A percentile compares a stretch with the other conserved stretches of the same genome.
phyloP scores from a whole-genome alignment of 257 asterid species.

The Capsicum chinense region DNA sequence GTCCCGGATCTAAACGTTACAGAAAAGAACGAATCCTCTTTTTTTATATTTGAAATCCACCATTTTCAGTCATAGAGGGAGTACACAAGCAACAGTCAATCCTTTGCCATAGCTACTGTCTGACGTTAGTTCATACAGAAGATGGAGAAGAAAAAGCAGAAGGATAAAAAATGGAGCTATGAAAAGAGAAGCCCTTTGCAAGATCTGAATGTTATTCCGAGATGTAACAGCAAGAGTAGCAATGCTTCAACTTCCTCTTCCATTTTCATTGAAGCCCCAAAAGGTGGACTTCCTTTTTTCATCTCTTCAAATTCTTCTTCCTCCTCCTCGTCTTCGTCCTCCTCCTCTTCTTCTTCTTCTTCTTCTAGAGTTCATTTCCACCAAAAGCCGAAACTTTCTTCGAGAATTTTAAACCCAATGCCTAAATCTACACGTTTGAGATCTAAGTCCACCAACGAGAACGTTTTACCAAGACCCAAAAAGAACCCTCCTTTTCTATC shows the following conservation, averaged over 20 bases:
- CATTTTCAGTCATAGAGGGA: neutral
- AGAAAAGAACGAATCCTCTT: constrained; percentile 28
- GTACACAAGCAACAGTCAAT: neutral
- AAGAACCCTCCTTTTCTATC: constrained; percentile 36
- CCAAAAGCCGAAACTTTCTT: constrained; percentile 33
- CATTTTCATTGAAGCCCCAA: constrained; percentile 25
- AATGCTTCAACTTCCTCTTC: constrained; percentile 29
- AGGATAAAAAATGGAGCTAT: constrained; percentile 23
- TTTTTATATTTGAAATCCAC: neutral
- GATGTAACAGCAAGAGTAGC: constrained; percentile 32
- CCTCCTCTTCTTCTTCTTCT: too few relatives aligned
- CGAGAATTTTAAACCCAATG: constrained; percentile 37
- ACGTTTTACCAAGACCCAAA: constrained; percentile 41
- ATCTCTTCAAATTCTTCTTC: constrained; percentile 34
- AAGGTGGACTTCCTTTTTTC: neutral
- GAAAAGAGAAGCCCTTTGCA: constrained; percentile 48
- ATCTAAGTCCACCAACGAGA: constrained; percentile 46
- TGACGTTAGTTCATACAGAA: neutral
- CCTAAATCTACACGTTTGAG: constrained; percentile 38
- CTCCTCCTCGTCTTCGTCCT: too few relatives aligned
- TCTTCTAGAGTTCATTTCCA: constrained; percentile 30
- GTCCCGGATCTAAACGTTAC: constrained; percentile 15
- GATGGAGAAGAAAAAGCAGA: constrained; percentile 18
- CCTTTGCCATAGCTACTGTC: constrained; percentile 8
- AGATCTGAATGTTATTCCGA: constrained; percentile 47